phyloP scores from a whole-genome alignment of 805 yeast genomes.

The Candida loeiensis region DNA sequence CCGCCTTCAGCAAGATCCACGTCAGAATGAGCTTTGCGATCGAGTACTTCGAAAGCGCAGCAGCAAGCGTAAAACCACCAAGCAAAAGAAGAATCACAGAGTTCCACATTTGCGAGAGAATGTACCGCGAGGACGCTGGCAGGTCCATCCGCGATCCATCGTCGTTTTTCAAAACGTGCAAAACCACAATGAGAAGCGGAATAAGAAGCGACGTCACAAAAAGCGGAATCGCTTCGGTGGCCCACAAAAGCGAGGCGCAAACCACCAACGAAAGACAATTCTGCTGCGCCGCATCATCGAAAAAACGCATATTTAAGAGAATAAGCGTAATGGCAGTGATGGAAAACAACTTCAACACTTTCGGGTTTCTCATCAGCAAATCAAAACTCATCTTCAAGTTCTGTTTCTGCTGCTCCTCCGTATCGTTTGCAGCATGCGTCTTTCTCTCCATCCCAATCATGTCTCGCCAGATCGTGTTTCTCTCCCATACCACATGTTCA shows the following conservation, averaged over 20 bases:
- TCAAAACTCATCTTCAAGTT: slow-evolving; percentile 16
- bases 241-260: slow-evolving; percentile 87
- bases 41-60: slow-evolving; percentile 51
- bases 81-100: slow-evolving; percentile 49
- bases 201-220: slow-evolving; percentile 83
- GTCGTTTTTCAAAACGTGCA: slow-evolving; percentile 61
- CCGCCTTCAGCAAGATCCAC: slow-evolving; percentile 47
- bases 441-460: slow-evolving; percentile 48
- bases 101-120: slow-evolving; percentile 50
- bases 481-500: slow-evolving; percentile 55
- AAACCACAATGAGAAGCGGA: slow-evolving; percentile 74
- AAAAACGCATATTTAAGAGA: slow-evolving; percentile 24
- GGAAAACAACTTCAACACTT: slow-evolving; percentile 39
- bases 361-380: slow-evolving; percentile 31
- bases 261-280: slow-evolving; percentile 73
- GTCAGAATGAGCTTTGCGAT: slow-evolving; percentile 50
- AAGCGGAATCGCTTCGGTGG: slow-evolving; percentile 89
- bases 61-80: slow-evolving; percentile 56
- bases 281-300: slow-evolving; percentile 34
- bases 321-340: slow-evolving; percentile 48
- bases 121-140: slow-evolving; percentile 40
- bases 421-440: slow-evolving; percentile 29
- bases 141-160: slow-evolving; percentile 46
- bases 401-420: slow-evolving; percentile 8
- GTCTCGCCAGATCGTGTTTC: slow-evolving; percentile 55